Percentiles rank a stretch among this genome's conserved stretches.
Conservation (phyloP, 2,329 filamentous ascomycete species). For the Sarocladiaceae sp. region DNA sequence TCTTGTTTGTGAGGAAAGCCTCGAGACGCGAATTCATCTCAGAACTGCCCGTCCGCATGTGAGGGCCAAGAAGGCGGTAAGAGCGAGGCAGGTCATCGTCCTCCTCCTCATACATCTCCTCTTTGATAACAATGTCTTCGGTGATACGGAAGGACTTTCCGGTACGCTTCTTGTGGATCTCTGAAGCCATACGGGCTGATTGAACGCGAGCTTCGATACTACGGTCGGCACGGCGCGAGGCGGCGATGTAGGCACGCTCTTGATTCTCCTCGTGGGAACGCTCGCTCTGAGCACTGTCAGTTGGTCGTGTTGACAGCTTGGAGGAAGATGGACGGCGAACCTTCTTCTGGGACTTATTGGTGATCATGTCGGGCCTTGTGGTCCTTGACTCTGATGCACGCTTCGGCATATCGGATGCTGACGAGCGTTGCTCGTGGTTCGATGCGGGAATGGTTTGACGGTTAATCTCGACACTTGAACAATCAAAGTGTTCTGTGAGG, state of each 20-base stretch:
- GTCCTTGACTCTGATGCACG: neutral
- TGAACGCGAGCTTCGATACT: conserved; percentile 83
- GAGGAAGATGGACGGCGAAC: neutral
- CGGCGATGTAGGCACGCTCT: conserved; percentile 86
- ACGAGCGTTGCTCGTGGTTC: neutral
- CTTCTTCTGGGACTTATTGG: conserved; percentile 9
- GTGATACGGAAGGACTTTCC: conserved; percentile 77
- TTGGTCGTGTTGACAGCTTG: conserved; percentile 3
- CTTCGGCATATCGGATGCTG: conserved; percentile 5
- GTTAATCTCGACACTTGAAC: too few species aligned
- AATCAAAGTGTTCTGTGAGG: too few species aligned
- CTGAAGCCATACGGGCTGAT: conserved; percentile 81
- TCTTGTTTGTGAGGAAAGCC: conserved; percentile 34
- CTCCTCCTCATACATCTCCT: conserved; percentile 96
- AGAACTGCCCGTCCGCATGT: conserved; percentile 52
- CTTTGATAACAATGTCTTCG: conserved; percentile 78
- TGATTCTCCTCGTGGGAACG: conserved; percentile 76
- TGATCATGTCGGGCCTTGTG: conserved; percentile 5
- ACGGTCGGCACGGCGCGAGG: conserved; percentile 78
- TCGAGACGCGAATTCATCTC: conserved; percentile 58
- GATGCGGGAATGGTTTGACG: neutral
- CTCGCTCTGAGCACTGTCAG: conserved; percentile 49
- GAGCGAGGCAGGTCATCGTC: conserved; percentile 71
- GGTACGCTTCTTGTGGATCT: conserved; percentile 82
- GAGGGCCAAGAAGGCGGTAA: conserved; percentile 56